phyloP scores from a whole-genome alignment of 305 asterid species.

The Plantago coronopus region DNA sequence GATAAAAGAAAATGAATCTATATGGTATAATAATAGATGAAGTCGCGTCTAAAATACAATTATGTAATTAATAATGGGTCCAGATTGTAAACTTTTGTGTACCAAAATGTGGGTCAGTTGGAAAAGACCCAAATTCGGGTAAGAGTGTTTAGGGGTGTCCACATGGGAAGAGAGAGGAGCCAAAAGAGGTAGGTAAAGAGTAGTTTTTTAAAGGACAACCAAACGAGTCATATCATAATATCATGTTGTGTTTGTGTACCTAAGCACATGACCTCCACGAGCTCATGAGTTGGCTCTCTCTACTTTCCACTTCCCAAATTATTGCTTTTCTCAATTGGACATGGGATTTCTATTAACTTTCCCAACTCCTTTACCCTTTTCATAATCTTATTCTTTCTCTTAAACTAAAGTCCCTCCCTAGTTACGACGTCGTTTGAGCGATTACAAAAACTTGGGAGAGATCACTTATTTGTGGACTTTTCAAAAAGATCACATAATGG shows the following conservation, averaged over 20 bases:
- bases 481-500: no score
- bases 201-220: constrained; percentile 39
- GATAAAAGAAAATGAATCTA: no score
- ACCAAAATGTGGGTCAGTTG: constrained; percentile 41
- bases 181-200: constrained; percentile 54
- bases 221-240: constrained; percentile 34
- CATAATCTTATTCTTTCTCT: constrained; percentile 15
- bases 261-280: constrained; percentile 69
- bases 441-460: no score
- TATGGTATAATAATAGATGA: no score
- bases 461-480: no score
- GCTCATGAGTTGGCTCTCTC: constrained; percentile 46
- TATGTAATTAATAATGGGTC: constrained; percentile 3
- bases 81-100: constrained; percentile 18
- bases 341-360: constrained; percentile 9
- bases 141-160: constrained; percentile 24
- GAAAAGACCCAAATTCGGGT: not conserved
- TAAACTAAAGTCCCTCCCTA: not conserved
- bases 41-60: no score
- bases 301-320: constrained; percentile 30
- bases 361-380: constrained; percentile 18
- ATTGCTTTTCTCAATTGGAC: constrained; percentile 29
- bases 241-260: constrained; percentile 32
- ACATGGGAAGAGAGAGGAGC: constrained; percentile 41
- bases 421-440: no score